Base-by-base conservation (phyloP, 805 yeast species). In the Yueomyces sp. region DNA sequence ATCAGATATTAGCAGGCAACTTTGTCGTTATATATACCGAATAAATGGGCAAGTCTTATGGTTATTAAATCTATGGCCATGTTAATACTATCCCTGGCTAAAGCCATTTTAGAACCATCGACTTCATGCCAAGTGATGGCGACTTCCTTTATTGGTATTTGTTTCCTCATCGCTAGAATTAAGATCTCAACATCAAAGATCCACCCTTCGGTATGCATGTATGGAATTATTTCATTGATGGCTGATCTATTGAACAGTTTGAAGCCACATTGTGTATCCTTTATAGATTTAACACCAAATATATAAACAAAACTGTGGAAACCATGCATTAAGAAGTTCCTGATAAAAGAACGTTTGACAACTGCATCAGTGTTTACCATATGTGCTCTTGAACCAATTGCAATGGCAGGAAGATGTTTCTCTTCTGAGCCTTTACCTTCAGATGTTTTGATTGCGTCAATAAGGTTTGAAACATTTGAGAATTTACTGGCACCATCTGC, bases 221-320 rank as follows among this genome's bases (percentile, higher is more conserved):
- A 79, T 2, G 96, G 96, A 62, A 87, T 86, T 38, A 92, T 84
- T 43, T 55, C 54, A 19, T 53, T 56, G 28, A 80, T 73, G 0
- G 96, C 81, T 6, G 70, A 65, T 47, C 78, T 74, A 52, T 90
- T 85, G 63, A 90, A 92, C 62, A 92, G 66, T 63, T 92, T 92
- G 67, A 92, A 92, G 2, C 98, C 98, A 67, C 98, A 92, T 67
- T 92, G 98, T 8, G 98, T 92, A 62, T 92, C 98, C 47, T 81
- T 77, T 47, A 92, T 78, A 4, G 77, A 72, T 51, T 94, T 72
- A 40, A 92, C 84, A 12, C 98, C 98, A 66, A 92, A 90, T 5
- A 88, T 66, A 56, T 66, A 92, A 30, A 92, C 90, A 52, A 92
- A 68, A 2, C 86, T 68, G 60, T 92, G 97, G 48, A 92, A 72